phyloP scores from a whole-genome alignment of 805 yeast genomes.

The Ogataea allantospora region DNA sequence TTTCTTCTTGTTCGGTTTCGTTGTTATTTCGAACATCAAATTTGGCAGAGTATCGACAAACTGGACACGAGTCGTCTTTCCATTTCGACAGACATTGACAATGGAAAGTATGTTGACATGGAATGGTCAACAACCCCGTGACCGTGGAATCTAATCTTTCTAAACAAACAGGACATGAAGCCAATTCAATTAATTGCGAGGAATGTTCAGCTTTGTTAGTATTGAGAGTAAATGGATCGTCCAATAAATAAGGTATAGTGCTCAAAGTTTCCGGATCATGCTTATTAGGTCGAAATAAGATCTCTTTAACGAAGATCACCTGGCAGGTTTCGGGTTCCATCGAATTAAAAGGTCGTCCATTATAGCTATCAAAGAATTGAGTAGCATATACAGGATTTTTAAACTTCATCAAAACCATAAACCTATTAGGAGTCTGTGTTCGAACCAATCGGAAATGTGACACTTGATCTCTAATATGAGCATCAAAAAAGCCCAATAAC shows the following conservation, averaged over 20 bases:
- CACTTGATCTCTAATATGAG: constrained; percentile 48
- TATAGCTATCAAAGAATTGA: constrained; percentile 61
- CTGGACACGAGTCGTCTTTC: constrained; percentile 90
- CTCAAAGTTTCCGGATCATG: constrained; percentile 20
- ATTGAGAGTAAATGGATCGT: constrained; percentile 56
- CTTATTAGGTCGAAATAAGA: constrained; percentile 41
- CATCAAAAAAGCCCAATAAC: constrained; percentile 71
- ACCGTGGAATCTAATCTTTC: constrained; percentile 81
- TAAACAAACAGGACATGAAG: constrained; percentile 90
- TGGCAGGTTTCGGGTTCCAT: constrained; percentile 90
- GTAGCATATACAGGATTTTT: constrained; percentile 52
- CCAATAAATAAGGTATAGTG: constrained; percentile 63
- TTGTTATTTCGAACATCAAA: constrained; percentile 19
- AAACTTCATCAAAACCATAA: constrained; percentile 77
- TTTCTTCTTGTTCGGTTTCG: constrained; percentile 32
- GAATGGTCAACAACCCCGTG: constrained; percentile 81
- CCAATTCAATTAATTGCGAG: constrained; percentile 51
- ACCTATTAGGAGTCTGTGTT: constrained; percentile 64
- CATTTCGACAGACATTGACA: constrained; percentile 85
- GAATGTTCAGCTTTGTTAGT: not conserved
- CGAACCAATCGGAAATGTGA: constrained; percentile 73
- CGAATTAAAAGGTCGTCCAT: constrained; percentile 75
- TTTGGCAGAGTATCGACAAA: constrained; percentile 72
- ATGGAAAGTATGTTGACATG: constrained; percentile 92
- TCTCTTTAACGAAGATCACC: constrained; percentile 64